Conservation (phyloP, 2,329 filamentous ascomycete species). For the Stachybotrys chlorohalonatus region DNA sequence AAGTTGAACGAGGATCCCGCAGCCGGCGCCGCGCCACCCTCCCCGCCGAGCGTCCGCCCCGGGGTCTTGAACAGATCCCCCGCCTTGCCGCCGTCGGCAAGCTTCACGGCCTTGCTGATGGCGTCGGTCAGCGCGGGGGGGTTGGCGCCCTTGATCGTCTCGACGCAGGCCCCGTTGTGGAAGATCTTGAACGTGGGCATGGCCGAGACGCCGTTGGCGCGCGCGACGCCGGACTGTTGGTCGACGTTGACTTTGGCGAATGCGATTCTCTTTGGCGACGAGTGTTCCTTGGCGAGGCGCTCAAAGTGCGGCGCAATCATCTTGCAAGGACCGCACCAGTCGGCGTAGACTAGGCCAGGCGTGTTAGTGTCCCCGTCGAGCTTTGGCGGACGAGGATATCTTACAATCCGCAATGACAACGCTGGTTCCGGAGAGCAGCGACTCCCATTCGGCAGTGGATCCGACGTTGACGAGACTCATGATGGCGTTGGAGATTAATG, state of each 20-base stretch:
- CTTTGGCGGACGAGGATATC: constrained; percentile 1
- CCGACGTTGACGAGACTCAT: constrained; percentile 49
- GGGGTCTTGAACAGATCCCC: constrained; percentile 43
- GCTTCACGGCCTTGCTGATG: constrained; percentile 60
- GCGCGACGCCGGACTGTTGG: constrained; percentile 65
- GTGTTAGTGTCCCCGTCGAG: constrained; percentile 13
- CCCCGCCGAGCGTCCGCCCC: constrained; percentile 49
- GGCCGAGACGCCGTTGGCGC: constrained; percentile 69
- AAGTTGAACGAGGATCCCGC: not conserved
- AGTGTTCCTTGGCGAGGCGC: constrained; percentile 68
- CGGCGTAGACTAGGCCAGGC: constrained; percentile 65
- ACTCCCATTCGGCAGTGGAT: constrained; percentile 62
- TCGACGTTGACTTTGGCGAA: constrained; percentile 94
- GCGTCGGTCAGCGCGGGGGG: constrained; percentile 64
- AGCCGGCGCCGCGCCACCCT: constrained; percentile 10
- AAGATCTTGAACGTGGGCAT: constrained; percentile 96
- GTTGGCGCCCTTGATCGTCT: constrained; percentile 77
- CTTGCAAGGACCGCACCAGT: constrained; percentile 94
- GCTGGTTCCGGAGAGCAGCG: constrained; percentile 60
- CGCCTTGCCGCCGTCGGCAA: constrained; percentile 31
- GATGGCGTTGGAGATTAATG: constrained; percentile 4
- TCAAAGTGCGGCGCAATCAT: constrained; percentile 86
- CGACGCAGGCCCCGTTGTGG: constrained; percentile 62
- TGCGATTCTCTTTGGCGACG: constrained; percentile 71
- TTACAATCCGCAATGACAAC: constrained; percentile 88